Percentiles rank a stretch among this genome's conserved stretches.
Conservation (phyloP, 139 green algal species). For the Chlorella sorokiniana region DNA sequence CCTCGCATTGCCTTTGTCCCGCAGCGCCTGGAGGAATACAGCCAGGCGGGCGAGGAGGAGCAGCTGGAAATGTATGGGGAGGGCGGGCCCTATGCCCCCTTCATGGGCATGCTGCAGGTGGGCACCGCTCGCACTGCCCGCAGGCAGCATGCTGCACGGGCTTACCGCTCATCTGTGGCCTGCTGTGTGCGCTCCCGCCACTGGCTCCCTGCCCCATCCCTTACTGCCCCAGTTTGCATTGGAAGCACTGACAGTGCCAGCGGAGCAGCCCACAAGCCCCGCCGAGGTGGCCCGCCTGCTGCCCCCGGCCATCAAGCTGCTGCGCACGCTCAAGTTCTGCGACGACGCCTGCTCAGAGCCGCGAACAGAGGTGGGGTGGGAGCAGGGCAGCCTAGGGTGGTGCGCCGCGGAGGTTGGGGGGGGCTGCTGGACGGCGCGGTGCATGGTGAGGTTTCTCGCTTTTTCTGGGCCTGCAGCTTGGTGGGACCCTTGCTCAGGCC, state of each 20-base stretch:
- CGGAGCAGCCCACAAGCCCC: conserved; percentile 1
- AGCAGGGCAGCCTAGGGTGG: no score
- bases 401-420: no score
- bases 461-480: no score
- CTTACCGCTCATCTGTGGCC: no score
- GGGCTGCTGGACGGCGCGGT: no score
- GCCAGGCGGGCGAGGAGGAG: conserved; percentile 1
- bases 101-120: conserved; percentile 71
- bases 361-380: conserved; percentile 6
- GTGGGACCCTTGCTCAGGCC: no score
- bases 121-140: neutral
- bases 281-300: conserved; percentile 15
- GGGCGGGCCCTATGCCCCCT: conserved; percentile 43
- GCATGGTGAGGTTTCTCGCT: no score
- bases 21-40: conserved; percentile 29
- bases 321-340: conserved; percentile 44
- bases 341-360: neutral
- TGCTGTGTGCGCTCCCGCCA: neutral
- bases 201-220: neutral
- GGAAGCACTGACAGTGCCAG: conserved; percentile 60
- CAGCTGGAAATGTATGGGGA: conserved; percentile 15
- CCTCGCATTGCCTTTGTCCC: neutral
- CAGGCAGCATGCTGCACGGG: neutral
- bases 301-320: conserved; percentile 37
- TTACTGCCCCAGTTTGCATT: conserved; percentile 56